Percentiles rank a stretch among this genome's conserved stretches.
Evolutionary conservation across 805 yeast genomes (phyloP).

Genomic region (Candida argentea): DNA sequence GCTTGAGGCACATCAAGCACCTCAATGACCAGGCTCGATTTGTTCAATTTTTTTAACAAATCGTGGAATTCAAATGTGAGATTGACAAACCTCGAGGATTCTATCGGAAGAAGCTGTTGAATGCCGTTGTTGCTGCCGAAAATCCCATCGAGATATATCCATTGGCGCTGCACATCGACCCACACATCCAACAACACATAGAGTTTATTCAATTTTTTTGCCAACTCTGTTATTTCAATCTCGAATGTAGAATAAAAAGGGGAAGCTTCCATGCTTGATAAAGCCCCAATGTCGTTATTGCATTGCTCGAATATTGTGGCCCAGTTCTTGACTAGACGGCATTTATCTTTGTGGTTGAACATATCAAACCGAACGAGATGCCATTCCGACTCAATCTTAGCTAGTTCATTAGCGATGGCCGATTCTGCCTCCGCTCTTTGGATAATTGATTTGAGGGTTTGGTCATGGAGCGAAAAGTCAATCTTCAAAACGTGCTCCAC

Average conservation of each 20-base stretch:
- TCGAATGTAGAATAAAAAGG: conserved; percentile 52
- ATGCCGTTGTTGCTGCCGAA: conserved; percentile 55
- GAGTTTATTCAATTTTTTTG: conserved; percentile 41
- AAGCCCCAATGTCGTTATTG: conserved; percentile 48
- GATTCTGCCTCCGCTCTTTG: conserved; percentile 66
- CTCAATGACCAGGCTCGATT: conserved; percentile 45
- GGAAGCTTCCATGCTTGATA: conserved; percentile 65
- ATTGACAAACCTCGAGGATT: conserved; percentile 54
- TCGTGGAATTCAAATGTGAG: conserved; percentile 52
- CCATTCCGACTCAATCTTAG: conserved; percentile 50
- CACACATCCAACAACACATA: conserved; percentile 51
- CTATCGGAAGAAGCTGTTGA: conserved; percentile 54
- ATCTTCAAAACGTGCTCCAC: conserved; percentile 58
- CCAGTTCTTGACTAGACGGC: conserved; percentile 60
- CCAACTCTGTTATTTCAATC: conserved; percentile 44
- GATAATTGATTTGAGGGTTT: conserved; percentile 36
- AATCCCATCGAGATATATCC: conserved; percentile 79
- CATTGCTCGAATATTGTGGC: conserved; percentile 47
- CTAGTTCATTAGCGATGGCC: conserved; percentile 48
- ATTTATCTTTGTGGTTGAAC: conserved; percentile 41
- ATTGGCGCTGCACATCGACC: conserved; percentile 81
- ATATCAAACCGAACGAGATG: conserved; percentile 36
- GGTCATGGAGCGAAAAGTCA: conserved; percentile 36
- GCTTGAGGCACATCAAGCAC: conserved; percentile 41
- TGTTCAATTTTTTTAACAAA: conserved; percentile 39